These are phyloP conservation scores for Peronospora tabacina DNA, from an alignment of 352 stramenopile genomes.

Conservation along the genomic window DNA sequence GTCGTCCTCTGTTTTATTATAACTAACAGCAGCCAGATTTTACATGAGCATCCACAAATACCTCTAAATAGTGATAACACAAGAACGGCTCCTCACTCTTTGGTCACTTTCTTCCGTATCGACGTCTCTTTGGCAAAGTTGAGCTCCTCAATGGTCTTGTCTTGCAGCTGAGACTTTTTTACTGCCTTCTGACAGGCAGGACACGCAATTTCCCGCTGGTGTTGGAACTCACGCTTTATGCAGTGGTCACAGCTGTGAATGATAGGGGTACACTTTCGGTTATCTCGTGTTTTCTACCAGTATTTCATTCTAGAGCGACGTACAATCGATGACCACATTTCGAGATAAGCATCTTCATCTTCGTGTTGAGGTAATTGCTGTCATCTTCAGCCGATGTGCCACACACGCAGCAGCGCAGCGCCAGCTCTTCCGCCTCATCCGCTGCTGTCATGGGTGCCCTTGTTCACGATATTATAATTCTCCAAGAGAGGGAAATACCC, in stretches of 20 bases:
- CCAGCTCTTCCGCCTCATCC: constrained; percentile 60
- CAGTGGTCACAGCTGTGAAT: constrained; percentile 66
- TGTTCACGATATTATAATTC: constrained; percentile 3
- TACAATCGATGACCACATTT: constrained; percentile 87
- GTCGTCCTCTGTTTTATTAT: constrained; percentile 86
- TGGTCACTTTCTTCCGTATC: constrained; percentile 81
- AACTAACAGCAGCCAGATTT: constrained; percentile 30
- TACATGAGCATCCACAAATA: background rate
- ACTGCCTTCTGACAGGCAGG: constrained; percentile 70
- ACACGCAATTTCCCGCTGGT: constrained; percentile 82
- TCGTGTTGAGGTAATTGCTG: constrained; percentile 86
- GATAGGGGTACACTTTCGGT: constrained; percentile 1
- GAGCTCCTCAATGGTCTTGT: constrained; percentile 86
- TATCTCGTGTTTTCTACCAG: constrained; percentile 1
- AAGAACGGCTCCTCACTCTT: constrained; percentile 39
- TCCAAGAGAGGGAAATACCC: background rate
- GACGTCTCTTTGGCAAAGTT: constrained; percentile 84
- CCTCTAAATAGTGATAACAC: constrained; percentile 12
- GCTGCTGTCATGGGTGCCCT: constrained; percentile 24
- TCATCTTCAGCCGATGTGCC: constrained; percentile 80
- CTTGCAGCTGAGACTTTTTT: constrained; percentile 86
- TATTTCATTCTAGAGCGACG: constrained; percentile 16
- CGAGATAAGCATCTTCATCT: constrained; percentile 90
- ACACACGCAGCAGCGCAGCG: constrained; percentile 84
- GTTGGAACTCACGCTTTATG: constrained; percentile 84